These are phyloP conservation scores for Erigeron canadensis DNA, from an alignment of 129 eudicot genomes.

Conservation along the genomic window DNA sequence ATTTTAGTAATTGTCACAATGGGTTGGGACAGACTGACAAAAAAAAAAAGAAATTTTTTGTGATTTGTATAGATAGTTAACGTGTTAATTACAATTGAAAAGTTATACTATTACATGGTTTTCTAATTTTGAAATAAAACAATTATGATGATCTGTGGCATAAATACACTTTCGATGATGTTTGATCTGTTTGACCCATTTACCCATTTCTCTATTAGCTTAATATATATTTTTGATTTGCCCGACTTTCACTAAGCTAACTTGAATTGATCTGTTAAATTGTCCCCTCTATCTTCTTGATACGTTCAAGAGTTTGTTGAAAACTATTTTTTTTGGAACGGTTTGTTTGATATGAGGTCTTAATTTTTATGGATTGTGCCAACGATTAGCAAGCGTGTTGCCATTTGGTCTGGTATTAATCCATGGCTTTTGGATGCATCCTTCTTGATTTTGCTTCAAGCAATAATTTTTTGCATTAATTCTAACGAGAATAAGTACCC, in stretches of 20 bases:
- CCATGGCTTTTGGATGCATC: conserved; percentile 12
- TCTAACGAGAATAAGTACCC: no score
- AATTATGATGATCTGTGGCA: no score
- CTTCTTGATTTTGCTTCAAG: not conserved
- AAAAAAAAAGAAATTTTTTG: no score
- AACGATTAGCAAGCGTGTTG: conserved; percentile 1
- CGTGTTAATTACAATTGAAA: not conserved
- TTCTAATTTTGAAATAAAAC: not conserved
- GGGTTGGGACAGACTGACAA: no score
- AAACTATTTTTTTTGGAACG: no score
- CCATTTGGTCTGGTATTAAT: conserved; percentile 13
- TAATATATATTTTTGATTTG: no score
- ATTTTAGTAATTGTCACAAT: no score
- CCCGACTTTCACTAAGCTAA: no score
- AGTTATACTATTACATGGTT: not conserved
- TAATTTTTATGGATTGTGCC: conserved; percentile 10
- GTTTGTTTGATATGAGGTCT: conserved; percentile 20
- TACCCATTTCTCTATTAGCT: not conserved
- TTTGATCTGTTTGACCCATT: no score
- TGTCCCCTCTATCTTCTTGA: not conserved
- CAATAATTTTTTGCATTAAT: not conserved
- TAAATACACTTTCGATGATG: not conserved
- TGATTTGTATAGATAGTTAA: not conserved
- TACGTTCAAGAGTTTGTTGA: not conserved
- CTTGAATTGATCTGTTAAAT: not conserved